Percentiles rank a stretch among this genome's conserved stretches.
Evolutionary conservation across 805 yeast genomes (phyloP).

Genomic region (Candida cerambycidarum): DNA sequence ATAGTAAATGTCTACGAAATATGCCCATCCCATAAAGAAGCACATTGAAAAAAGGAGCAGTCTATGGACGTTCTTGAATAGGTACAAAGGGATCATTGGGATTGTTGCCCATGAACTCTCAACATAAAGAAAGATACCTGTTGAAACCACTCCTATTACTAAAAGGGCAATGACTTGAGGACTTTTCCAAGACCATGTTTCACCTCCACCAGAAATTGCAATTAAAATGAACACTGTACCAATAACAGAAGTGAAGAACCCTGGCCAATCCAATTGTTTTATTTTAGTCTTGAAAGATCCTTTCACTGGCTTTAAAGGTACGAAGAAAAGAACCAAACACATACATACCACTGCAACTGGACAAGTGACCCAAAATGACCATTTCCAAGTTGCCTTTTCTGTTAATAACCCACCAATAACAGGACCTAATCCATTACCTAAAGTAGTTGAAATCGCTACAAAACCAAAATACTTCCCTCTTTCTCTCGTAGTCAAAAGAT

Average conservation of each 20-base stretch:
- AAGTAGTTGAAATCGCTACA: constrained; percentile 47
- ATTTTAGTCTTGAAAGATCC: constrained; percentile 37
- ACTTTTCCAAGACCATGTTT: constrained; percentile 54
- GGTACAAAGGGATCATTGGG: constrained; percentile 51
- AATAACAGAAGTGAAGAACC: constrained; percentile 48
- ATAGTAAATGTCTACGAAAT: constrained; percentile 47
- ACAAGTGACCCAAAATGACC: constrained; percentile 14
- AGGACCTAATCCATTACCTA: constrained; percentile 57
- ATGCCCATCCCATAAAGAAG: constrained; percentile 51
- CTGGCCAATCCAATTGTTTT: constrained; percentile 51
- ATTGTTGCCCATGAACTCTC: constrained; percentile 49
- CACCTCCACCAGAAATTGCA: constrained; percentile 63
- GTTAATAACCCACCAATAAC: constrained; percentile 23
- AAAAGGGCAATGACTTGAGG: constrained; percentile 34
- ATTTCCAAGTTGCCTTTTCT: constrained; percentile 13
- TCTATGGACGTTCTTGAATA: constrained; percentile 37
- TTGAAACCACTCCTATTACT: constrained; percentile 30
- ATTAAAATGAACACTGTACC: constrained; percentile 52
- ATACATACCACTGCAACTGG: constrained; percentile 12
- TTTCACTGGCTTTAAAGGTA: constrained; percentile 19
- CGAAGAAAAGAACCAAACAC: constrained; percentile 9
- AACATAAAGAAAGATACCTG: constrained; percentile 44
- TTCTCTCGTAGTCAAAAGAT: constrained; percentile 51
- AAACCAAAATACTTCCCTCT: constrained; percentile 58
- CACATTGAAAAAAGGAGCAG: constrained; percentile 34